These are phyloP conservation scores for Aquilaria sinensis DNA, from an alignment of 345 rosid species.

Conservation along the genomic window DNA sequence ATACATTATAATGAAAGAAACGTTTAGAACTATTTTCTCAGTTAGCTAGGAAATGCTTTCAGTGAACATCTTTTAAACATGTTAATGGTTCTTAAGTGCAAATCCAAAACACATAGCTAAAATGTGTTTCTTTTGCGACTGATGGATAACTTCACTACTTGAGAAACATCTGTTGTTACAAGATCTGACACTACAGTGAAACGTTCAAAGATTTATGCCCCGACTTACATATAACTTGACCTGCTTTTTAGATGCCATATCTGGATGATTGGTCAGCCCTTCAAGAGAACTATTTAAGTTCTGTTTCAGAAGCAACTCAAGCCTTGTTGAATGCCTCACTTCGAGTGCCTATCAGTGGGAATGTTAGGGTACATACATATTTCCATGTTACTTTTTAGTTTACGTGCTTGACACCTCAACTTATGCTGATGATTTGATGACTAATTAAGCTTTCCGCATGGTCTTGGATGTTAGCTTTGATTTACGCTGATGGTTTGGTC, in stretches of 20 bases:
- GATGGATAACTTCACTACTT: too few species aligned
- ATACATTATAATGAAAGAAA: too few species aligned
- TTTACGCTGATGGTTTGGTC: background rate
- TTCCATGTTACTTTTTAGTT: background rate
- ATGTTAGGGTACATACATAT: conserved; percentile 33
- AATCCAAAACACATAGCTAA: too few species aligned
- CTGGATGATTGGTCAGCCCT: conserved; percentile 61
- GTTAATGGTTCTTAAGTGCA: too few species aligned
- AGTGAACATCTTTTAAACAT: too few species aligned
- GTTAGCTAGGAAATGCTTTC: too few species aligned
- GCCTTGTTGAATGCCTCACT: conserved; percentile 52
- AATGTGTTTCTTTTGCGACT: too few species aligned
- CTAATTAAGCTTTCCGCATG: too few species aligned
- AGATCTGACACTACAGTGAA: too few species aligned
- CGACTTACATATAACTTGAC: background rate
- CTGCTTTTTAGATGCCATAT: conserved; percentile 47
- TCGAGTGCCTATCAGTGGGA: conserved; percentile 56
- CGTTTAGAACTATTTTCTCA: too few species aligned
- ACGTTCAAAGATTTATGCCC: too few species aligned
- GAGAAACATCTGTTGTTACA: too few species aligned
- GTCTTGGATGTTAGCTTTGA: background rate
- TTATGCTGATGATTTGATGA: background rate
- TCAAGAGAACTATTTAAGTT: conserved; percentile 47
- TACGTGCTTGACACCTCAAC: background rate
- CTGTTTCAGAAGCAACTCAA: conserved; percentile 52